These are phyloP conservation scores for Cydonia oblonga DNA, from an alignment of 331 rosid genomes.

Conservation along the genomic window DNA sequence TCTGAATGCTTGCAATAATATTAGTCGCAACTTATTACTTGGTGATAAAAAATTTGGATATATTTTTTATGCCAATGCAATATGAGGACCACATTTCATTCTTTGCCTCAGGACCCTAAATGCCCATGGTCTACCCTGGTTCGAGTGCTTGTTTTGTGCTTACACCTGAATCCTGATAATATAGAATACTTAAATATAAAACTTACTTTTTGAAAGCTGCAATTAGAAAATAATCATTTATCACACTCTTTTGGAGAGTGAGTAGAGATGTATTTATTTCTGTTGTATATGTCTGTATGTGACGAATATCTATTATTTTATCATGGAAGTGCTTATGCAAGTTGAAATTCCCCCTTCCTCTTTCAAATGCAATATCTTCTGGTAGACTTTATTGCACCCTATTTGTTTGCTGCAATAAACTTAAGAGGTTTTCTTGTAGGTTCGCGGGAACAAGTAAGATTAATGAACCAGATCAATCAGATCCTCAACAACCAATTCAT, in stretches of 20 bases:
- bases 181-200: neutral
- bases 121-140: neutral
- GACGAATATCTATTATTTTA: neutral
- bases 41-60: neutral
- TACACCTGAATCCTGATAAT: neutral
- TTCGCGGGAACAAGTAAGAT: constrained; percentile 10
- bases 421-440: constrained; percentile 9
- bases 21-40: neutral
- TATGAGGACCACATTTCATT: neutral
- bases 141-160: neutral
- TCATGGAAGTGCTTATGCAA: neutral
- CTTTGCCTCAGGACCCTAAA: neutral
- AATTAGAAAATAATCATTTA: neutral
- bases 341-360: too few relatives aligned
- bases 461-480: constrained; percentile 14
- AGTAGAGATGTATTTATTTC: neutral
- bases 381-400: neutral
- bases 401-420: neutral
- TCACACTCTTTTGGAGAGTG: neutral
- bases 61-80: neutral
- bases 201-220: neutral
- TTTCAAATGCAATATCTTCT: neutral
- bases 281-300: neutral
- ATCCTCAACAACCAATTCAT: constrained; percentile 18
- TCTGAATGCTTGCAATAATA: neutral